phyloP scores from a whole-genome alignment of 1,284 basidiomycete species.

The Cryptococcus maquisensis region DNA sequence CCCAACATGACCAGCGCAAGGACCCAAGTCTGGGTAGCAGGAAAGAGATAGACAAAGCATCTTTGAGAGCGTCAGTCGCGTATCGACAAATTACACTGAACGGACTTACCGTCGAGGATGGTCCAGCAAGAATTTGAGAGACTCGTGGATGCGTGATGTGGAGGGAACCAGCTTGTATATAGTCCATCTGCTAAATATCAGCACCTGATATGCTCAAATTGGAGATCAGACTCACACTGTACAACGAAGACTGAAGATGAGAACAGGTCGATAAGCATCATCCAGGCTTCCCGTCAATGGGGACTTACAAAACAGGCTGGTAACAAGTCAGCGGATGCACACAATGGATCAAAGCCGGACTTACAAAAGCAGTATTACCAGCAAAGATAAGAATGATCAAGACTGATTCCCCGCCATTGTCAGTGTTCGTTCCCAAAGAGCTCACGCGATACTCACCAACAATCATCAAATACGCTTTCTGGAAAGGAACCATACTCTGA shows the following conservation, averaged over 20 bases:
- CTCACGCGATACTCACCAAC: slow-evolving; percentile 44
- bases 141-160: slow-evolving; percentile 66
- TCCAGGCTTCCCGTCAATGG: too few relatives aligned
- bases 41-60: slow-evolving; percentile 93
- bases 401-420: slow-evolving; percentile 16
- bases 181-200: slow-evolving; percentile 59
- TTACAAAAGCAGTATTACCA: slow-evolving; percentile 86
- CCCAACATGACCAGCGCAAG: slow-evolving; percentile 63
- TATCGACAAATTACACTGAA: not conserved
- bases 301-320: slow-evolving; percentile 67
- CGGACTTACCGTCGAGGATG: slow-evolving; percentile 73
- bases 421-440: not conserved
- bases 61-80: slow-evolving; percentile 8
- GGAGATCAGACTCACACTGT: slow-evolving; percentile 53
- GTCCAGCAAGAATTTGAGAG: slow-evolving; percentile 85
- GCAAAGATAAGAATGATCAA: slow-evolving; percentile 68
- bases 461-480: slow-evolving; percentile 76
- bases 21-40: slow-evolving; percentile 93
- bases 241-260: slow-evolving; percentile 56
- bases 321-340: slow-evolving; percentile 9
- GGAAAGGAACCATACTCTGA: slow-evolving; percentile 81
- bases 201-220: not conserved
- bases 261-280: too few relatives aligned
- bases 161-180: slow-evolving; percentile 62
- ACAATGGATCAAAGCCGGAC: slow-evolving; percentile 42